These are phyloP conservation scores for Margaritispora aquatica DNA, from an alignment of 495 filamentous ascomycete genomes.

Conservation along the genomic window DNA sequence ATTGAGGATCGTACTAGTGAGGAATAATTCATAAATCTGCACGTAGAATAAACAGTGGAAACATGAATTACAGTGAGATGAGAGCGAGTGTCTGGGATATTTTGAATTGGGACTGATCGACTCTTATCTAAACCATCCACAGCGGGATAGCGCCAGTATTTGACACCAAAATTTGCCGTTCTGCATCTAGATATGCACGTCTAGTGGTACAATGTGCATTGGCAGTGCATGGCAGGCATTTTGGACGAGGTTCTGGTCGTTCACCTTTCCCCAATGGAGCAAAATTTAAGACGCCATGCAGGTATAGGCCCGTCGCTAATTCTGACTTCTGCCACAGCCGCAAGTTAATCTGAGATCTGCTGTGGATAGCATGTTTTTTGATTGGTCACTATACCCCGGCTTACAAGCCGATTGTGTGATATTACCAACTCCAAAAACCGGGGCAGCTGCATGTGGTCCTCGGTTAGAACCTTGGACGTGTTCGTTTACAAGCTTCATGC, in stretches of 20 bases:
- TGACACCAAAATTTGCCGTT: background rate
- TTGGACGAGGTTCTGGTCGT: background rate
- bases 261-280: background rate
- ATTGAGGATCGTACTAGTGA: background rate
- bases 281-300: background rate
- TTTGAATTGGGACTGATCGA: background rate
- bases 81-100: background rate
- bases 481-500: constrained; percentile 7
- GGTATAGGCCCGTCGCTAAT: background rate
- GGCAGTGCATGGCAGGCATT: background rate
- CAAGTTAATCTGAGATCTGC: background rate
- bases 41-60: no score
- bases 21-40: no score
- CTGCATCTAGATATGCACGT: no score
- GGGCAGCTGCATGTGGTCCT: background rate
- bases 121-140: background rate
- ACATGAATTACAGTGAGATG: no score
- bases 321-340: background rate
- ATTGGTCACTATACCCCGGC: background rate
- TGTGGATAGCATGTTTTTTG: background rate
- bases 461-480: background rate
- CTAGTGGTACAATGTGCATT: no score
- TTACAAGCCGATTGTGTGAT: background rate
- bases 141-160: background rate
- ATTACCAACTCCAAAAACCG: background rate